phyloP scores from a whole-genome alignment of 75 land plant species.

The Sequoiadendron giganteum region DNA sequence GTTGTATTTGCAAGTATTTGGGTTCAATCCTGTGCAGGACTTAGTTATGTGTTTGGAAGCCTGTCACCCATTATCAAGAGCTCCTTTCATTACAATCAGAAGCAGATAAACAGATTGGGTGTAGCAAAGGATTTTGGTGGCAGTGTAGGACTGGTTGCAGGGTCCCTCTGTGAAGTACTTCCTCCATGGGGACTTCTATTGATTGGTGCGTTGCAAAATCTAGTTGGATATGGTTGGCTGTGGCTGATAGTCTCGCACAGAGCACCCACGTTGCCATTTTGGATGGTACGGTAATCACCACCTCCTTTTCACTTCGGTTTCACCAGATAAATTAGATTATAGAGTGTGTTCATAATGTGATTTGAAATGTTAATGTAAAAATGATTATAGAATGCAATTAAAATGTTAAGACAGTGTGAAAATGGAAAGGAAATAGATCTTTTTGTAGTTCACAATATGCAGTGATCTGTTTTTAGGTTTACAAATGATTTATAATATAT shows the following conservation, averaged over 20 bases:
- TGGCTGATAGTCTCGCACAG: conserved; percentile 78
- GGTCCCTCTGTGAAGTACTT: conserved; percentile 66
- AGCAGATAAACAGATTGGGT: conserved; percentile 73
- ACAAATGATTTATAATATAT: no score
- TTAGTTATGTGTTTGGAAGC: conserved; percentile 89
- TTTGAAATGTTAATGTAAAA: no score
- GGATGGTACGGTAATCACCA: conserved; percentile 55
- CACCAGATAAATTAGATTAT: neutral
- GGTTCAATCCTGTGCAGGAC: conserved; percentile 78
- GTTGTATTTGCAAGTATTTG: conserved; percentile 92
- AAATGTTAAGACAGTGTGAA: no score
- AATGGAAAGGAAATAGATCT: no score
- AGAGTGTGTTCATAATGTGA: neutral
- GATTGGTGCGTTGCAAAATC: conserved; percentile 72
- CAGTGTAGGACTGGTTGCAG: conserved; percentile 82
- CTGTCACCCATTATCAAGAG: conserved; percentile 84
- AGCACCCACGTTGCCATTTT: conserved; percentile 56
- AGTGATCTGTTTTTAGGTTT: no score
- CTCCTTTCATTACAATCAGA: conserved; percentile 75
- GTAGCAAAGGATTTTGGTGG: conserved; percentile 96
- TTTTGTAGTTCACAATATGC: no score
- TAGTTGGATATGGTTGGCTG: conserved; percentile 88
- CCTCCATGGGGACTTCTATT: conserved; percentile 81
- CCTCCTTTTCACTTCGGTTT: no score
- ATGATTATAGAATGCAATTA: no score